phyloP scores from a whole-genome alignment of 106 monocot genomes.

The Gastrodia elata region DNA sequence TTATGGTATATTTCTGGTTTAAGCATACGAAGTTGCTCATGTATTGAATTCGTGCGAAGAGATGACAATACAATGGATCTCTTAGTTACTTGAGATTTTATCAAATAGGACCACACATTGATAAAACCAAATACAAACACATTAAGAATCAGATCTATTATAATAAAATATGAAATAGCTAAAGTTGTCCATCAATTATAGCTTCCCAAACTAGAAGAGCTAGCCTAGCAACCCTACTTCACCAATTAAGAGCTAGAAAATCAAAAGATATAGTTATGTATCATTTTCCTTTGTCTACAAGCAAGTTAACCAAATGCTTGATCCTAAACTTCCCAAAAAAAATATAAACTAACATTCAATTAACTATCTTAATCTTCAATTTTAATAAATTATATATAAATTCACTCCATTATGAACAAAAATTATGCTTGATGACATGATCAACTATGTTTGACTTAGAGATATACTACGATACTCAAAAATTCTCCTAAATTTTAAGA shows the following conservation, averaged over 20 bases:
- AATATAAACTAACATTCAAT: background rate
- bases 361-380: background rate
- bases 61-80: too few species aligned
- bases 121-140: too few species aligned
- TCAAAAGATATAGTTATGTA: background rate
- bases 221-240: background rate
- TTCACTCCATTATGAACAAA: too few species aligned
- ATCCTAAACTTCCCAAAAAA: background rate
- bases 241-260: background rate
- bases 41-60: too few species aligned
- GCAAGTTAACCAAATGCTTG: background rate
- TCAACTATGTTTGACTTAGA: too few species aligned
- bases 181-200: background rate
- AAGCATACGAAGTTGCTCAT: too few species aligned
- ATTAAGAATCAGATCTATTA: too few species aligned
- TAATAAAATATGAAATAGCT: background rate
- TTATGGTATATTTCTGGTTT: too few species aligned
- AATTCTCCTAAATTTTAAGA: too few species aligned
- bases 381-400: background rate
- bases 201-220: background rate
- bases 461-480: too few species aligned
- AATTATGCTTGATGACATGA: background rate
- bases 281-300: conserved; percentile 1
- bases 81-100: too few species aligned
- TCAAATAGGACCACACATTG: too few species aligned